phyloP scores from a whole-genome alignment of 768 basidiomycete genomes.

The Tremella yokohamensis region DNA sequence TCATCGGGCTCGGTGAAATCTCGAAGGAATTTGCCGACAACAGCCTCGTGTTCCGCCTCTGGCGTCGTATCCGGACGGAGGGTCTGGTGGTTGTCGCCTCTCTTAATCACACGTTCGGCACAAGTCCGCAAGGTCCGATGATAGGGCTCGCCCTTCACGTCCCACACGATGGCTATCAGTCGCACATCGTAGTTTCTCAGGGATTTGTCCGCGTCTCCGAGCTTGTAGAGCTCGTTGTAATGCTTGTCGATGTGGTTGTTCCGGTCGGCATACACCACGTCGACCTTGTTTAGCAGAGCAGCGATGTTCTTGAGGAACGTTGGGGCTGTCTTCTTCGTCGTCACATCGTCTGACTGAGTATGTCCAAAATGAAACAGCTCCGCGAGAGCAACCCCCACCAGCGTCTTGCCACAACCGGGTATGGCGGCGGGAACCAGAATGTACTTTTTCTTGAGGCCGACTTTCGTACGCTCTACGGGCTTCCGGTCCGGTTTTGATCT shows the following conservation, averaged over 20 bases:
- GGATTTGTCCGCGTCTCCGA: slow-evolving; percentile 48
- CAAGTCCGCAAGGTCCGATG: slow-evolving; percentile 69
- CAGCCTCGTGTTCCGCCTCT: slow-evolving; percentile 65
- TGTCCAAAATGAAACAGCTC: slow-evolving; percentile 83
- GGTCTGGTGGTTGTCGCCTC: slow-evolving; percentile 80
- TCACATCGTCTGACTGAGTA: slow-evolving; percentile 88
- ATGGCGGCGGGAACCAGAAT: slow-evolving; percentile 84
- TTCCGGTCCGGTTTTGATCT: slow-evolving; percentile 18
- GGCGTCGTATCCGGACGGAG: slow-evolving; percentile 60
- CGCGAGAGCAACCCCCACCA: slow-evolving; percentile 71
- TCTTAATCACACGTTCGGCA: slow-evolving; percentile 65
- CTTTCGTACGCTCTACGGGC: slow-evolving; percentile 32
- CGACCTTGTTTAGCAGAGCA: slow-evolving; percentile 59
- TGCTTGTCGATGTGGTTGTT: slow-evolving; percentile 88
- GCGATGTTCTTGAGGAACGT: slow-evolving; percentile 67
- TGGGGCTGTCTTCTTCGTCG: slow-evolving; percentile 67
- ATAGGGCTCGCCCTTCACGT: slow-evolving; percentile 58
- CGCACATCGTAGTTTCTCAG: slow-evolving; percentile 57
- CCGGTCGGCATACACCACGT: slow-evolving; percentile 88
- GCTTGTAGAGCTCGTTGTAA: slow-evolving; percentile 65
- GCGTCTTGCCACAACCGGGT: slow-evolving; percentile 92
- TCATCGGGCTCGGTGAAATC: slow-evolving; percentile 49
- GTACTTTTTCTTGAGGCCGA: slow-evolving; percentile 58
- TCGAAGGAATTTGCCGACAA: slow-evolving; percentile 76
- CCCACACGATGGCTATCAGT: slow-evolving; percentile 78